Base-by-base conservation (phyloP, 2,329 filamentous ascomycete genomes). In the Achaetomium macrosporum region DNA sequence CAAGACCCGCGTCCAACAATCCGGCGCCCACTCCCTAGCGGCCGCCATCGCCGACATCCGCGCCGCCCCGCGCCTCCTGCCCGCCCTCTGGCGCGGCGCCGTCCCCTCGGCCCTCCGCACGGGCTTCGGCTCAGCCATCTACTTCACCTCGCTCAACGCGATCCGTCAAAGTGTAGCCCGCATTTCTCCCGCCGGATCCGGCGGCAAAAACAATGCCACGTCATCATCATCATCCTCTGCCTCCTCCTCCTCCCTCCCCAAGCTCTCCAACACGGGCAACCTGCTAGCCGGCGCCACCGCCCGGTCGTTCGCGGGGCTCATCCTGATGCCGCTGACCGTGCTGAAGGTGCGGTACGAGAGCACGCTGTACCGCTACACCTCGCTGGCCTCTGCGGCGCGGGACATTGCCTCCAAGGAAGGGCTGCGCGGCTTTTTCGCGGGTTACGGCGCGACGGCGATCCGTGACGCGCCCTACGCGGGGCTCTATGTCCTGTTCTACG, bases 261-360 rank as follows among this genome's bases (percentile, higher is more conserved):
- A 87, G 60, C 78, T 97, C 42, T 88, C 86, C 57, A 90, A 93
- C 65, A 81, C 85, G 3, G 88, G 86, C 47, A 99, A 99, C 65
- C 77, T 99, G 17, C 73, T 87, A 12, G 90, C 92, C 0, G 93
- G 93, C 10, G 90, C 91, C 7, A 76, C 84, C 16, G 91, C 93
- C 20, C 81, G 93, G 49, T 90, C 90, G 1, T 84, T 87, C 48
- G 92, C 92, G 0, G 93, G 93, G 36, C 88, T 96, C 65, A 73
- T 95, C 42, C 83, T 97, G 71, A 97, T 96, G 88, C 93, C 93
- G 1, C 82, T 97, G 56, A 99, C 93, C 1, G 86, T 99, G 42
- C 85, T 99, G 64, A 99, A 99, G 67, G 93, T 97, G 41, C 88
- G 93, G 42, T 97, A 95, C 66, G 93, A 99, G 69, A 92, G 87